Evolutionary conservation across 495 filamentous ascomycete genomes (phyloP), one percentile per base, ranked within the genome.

Genomic region (Penicillium steckii): DNA sequence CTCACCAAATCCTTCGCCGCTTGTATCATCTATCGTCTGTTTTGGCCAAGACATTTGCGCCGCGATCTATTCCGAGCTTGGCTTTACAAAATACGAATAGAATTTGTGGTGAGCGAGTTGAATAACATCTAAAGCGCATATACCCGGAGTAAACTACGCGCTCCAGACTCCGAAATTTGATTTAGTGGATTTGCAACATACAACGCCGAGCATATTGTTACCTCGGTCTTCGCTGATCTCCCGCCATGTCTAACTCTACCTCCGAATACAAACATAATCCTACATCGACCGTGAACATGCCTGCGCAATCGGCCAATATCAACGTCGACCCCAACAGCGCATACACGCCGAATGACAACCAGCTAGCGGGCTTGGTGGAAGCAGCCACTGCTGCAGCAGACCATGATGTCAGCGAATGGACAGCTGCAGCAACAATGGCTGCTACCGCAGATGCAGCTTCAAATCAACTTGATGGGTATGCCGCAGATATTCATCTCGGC

Each of bases 351-450:
- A 76, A 64, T 18, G 75, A 77, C 40, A 77, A 75, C 50, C 74
- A 79, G 49, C 65, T 81, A n/a, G 78, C 76, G 1, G 78, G 76
- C 8, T 49, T 81, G 43, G 72, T 81, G 5, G 74, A 81, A 57
- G 78, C 78, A 43, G 78, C 78, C 0, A 80, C 75, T 2, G 74
- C 75, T 0, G 78, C 78, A 21, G 78, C 78, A 25, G 76, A 71
- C 10, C 76, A 81, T 57, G 76, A 77, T 37, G 70, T 71, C 17
- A 71, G 71, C 24, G 67, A 78, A 37, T 73, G 71, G 67, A 69
- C 74, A 9, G 66, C 70, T 0, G 68, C 66, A 3, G 71, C 66
- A 3, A 64, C 69, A 35, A 68, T 67, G 17, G 67, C 66, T 1
- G 65, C 73, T 1, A 65, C 71, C 6, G 67, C 70, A 1, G 70